phyloP scores from a whole-genome alignment of 108 stramenopile genomes.

The Cyclotella baltica region DNA sequence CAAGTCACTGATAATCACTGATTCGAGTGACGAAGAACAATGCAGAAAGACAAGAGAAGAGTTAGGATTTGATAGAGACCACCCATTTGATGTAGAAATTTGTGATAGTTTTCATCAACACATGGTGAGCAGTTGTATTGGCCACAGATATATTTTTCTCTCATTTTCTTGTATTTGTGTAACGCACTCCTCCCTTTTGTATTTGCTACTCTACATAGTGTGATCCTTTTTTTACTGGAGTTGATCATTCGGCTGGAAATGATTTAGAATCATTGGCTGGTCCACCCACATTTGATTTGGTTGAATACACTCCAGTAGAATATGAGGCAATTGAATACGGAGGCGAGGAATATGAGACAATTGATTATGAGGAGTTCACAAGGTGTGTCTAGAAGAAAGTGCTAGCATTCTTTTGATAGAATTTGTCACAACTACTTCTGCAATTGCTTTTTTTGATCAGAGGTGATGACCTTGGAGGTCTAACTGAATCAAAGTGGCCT shows the following conservation, averaged over 20 bases:
- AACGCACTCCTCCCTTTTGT: too few species aligned
- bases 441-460: too few species aligned
- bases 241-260: too few species aligned
- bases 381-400: background rate
- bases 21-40: background rate
- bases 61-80: conserved; percentile 5
- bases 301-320: background rate
- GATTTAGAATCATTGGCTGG: too few species aligned
- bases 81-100: background rate
- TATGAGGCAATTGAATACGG: too few species aligned
- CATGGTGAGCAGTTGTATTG: background rate
- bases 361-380: background rate
- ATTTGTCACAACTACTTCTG: too few species aligned
- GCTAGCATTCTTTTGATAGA: too few species aligned
- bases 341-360: background rate
- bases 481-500: background rate
- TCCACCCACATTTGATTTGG: background rate
- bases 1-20: background rate
- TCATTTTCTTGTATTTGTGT: too few species aligned
- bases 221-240: too few species aligned
- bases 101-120: background rate
- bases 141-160: background rate
- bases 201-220: too few species aligned
- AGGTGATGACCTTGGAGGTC: background rate
- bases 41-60: background rate